phyloP scores from a whole-genome alignment of 805 yeast genomes.

The Maudiozyma barnettii region DNA sequence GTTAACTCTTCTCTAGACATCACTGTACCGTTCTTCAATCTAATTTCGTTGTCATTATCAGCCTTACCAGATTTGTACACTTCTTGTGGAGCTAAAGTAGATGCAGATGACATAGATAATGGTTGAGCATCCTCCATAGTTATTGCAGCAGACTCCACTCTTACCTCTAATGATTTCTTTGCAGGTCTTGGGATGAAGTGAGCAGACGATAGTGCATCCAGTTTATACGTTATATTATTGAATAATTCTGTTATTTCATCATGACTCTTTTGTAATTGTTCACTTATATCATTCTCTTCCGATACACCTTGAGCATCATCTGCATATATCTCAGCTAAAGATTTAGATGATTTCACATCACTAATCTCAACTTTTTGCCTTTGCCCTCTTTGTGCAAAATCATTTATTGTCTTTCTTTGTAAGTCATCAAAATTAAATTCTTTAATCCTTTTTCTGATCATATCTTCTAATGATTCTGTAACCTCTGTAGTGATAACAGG shows the following conservation, averaged over 20 bases:
- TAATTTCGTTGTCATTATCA: slow-evolving; percentile 49
- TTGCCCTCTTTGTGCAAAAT: slow-evolving; percentile 46
- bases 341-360: slow-evolving; percentile 75
- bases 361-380: slow-evolving; percentile 54
- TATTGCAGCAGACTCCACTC: slow-evolving; percentile 73
- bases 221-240: slow-evolving; percentile 51
- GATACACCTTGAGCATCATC: slow-evolving; percentile 60
- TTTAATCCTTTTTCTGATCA: slow-evolving; percentile 74
- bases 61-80: slow-evolving; percentile 49
- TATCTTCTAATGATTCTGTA: slow-evolving; percentile 78
- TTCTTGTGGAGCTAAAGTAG: slow-evolving; percentile 91
- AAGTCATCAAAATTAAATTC: slow-evolving; percentile 76
- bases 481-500: slow-evolving; percentile 88
- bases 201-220: slow-evolving; percentile 89
- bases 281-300: slow-evolving; percentile 43
- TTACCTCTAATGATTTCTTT: slow-evolving; percentile 68
- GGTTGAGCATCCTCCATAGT: slow-evolving; percentile 97
- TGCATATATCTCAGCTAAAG: slow-evolving; percentile 87
- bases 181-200: slow-evolving; percentile 89
- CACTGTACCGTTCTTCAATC: slow-evolving; percentile 67
- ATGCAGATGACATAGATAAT: slow-evolving; percentile 59
- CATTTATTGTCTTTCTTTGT: slow-evolving; percentile 60
- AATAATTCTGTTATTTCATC: slow-evolving; percentile 65
- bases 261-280: slow-evolving; percentile 63
- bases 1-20: slow-evolving; percentile 74